Base-by-base conservation (phyloP, 164 flowering plant genomes). In the Santalum album region DNA sequence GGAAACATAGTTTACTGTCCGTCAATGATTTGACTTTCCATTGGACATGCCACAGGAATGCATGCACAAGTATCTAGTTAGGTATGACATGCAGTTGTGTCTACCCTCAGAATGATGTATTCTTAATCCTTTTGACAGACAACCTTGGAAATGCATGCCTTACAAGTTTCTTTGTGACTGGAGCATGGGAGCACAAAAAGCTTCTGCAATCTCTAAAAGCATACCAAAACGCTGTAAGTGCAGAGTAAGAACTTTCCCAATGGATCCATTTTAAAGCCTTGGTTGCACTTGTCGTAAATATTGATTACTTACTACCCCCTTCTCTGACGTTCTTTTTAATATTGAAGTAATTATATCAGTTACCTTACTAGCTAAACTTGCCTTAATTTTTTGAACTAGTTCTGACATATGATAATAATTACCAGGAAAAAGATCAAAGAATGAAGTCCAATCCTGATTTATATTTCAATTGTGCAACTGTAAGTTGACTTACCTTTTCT, bases 141-240 rank as follows among this genome's bases (percentile, higher is more conserved):
- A 87, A 78, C 58, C 80, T 87, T 49, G 98, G 98, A 56, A 90
- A 90, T 82, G 94, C 98, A 50, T 79, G 72, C 65, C 85, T 90
- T 38, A 82, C 91, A 19, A 76, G 88, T 54, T 90, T 85, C 54
- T 87, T 90, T 71, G 83, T 75, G 34, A 76, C 87, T 66, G 98
- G 98, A 71, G 70, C 95, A 15, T 86, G 91, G 96, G 86, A 90
- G 60, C 84, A 81, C 51, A 67, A 67, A 57, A 83, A 83, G 63
- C 88, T 87, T 67, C 66, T 62, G 43, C 85, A 76, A 44, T 78
- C 96, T 27, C 62, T 83, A 55, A 90, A 90, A 75, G 96, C 96
- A 52, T 90, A 90, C 62, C 90, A 80, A 59, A 83, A 90, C 70
- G 95, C 96, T 68, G 98, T 90, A 70, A 81, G 78, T 67, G 63